These are phyloP conservation scores for Aspergillus candidus DNA, from an alignment of 2,329 filamentous ascomycete genomes.

Conservation along the genomic window DNA sequence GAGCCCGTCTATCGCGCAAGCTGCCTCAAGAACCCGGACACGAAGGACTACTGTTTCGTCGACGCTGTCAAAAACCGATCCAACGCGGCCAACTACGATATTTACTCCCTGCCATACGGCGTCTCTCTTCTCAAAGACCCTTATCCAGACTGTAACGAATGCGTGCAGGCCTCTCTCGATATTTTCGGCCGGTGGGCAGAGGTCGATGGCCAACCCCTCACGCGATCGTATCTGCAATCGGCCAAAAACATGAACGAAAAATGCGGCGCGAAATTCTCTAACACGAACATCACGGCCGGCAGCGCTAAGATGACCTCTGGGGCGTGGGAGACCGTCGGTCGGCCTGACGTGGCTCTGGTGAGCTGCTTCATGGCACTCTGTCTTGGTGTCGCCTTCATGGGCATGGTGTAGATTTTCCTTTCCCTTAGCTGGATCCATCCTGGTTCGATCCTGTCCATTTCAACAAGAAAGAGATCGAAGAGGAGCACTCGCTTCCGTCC, in stretches of 20 bases:
- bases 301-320: slow-evolving; percentile 7
- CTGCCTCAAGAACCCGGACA: slow-evolving; percentile 64
- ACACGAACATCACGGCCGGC: slow-evolving; percentile 39
- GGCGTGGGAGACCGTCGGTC: too few species aligned
- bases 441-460: too few species aligned
- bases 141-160: slow-evolving; percentile 68
- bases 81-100: slow-evolving; percentile 65
- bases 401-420: too few species aligned
- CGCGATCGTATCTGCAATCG: slow-evolving; percentile 62
- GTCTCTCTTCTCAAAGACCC: slow-evolving; percentile 60
- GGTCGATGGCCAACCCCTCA: slow-evolving; percentile 61
- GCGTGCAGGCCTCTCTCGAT: slow-evolving; percentile 73
- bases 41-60: slow-evolving; percentile 69
- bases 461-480: too few species aligned
- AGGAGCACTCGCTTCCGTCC: too few species aligned
- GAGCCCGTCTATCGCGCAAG: slow-evolving; percentile 70
- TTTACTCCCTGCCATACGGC: slow-evolving; percentile 83
- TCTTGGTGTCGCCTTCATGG: too few species aligned
- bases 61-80: slow-evolving; percentile 73
- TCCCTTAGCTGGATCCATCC: too few species aligned
- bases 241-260: slow-evolving; percentile 65
- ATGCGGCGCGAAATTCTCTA: slow-evolving; percentile 53
- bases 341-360: too few species aligned
- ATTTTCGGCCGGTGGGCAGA: slow-evolving; percentile 66
- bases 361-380: too few species aligned